Conservation (phyloP, 768 basidiomycete genomes). For the Suillus weaverae region DNA sequence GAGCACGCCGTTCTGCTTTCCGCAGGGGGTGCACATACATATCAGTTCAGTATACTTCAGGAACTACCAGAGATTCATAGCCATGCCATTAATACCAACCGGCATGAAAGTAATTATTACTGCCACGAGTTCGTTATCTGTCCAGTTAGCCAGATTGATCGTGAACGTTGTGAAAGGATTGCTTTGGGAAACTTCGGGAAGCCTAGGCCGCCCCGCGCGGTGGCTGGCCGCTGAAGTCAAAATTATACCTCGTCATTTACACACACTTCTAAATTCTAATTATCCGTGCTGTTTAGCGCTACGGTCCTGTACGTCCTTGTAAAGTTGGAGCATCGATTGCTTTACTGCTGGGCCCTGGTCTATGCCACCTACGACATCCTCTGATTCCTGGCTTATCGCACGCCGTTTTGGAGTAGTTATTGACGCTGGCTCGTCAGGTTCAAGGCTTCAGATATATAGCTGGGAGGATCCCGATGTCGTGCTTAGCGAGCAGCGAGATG, state of each 20-base stretch:
- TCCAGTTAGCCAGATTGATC: not conserved
- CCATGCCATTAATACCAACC: not conserved
- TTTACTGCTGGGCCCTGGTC: slow-evolving; percentile 17
- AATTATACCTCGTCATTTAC: not conserved
- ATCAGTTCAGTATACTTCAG: not conserved
- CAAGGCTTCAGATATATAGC: slow-evolving; percentile 93
- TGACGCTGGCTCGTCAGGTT: slow-evolving; percentile 98
- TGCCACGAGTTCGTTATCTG: not conserved
- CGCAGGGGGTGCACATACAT: not conserved
- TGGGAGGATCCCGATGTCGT: slow-evolving; percentile 82
- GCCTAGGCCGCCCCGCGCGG: not conserved
- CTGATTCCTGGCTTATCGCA: slow-evolving; percentile 73
- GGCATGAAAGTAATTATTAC: not conserved
- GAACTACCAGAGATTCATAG: not conserved
- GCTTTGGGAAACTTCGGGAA: not conserved
- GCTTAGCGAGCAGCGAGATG: slow-evolving; percentile 49
- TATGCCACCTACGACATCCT: slow-evolving; percentile 77
- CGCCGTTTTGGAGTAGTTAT: slow-evolving; percentile 93
- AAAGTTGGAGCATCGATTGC: slow-evolving; percentile 1
- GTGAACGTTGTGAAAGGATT: not conserved
- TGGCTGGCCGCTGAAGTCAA: not conserved
- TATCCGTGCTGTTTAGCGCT: not conserved
- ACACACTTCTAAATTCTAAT: not conserved
- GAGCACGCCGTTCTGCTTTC: not conserved
- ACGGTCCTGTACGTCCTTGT: not conserved